These are phyloP conservation scores for Blastocystis sp. DNA, from an alignment of 352 stramenopile species.

Conservation along the genomic window DNA sequence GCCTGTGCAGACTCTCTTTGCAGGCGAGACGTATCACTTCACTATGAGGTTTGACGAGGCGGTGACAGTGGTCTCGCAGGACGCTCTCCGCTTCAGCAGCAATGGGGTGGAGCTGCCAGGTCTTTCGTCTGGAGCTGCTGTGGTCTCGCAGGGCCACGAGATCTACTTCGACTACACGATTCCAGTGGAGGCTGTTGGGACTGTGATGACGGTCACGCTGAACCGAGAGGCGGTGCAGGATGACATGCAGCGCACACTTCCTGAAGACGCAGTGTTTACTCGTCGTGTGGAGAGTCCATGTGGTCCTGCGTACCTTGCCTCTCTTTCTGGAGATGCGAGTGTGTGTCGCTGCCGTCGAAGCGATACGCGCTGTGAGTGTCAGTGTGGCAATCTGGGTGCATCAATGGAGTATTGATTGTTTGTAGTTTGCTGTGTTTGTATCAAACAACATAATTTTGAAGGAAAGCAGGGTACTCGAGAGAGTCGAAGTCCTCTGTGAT, in stretches of 20 bases:
- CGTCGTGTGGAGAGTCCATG: not conserved
- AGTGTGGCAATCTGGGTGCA: not conserved
- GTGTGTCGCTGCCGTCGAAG: slow-evolving; percentile 24
- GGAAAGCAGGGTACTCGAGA: not conserved
- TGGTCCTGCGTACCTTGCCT: not conserved
- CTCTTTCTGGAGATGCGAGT: not conserved
- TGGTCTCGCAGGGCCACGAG: not conserved
- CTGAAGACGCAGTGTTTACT: not conserved
- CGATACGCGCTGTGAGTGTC: not conserved
- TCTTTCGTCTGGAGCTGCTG: not conserved
- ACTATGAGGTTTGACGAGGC: not conserved
- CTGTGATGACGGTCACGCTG: not conserved
- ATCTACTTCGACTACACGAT: not conserved
- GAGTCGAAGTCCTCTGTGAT: slow-evolving; percentile 50
- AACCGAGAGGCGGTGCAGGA: not conserved
- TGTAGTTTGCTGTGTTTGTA: not conserved
- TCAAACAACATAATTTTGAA: not conserved
- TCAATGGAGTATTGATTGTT: slow-evolving; percentile 13
- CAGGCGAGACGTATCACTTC: slow-evolving; percentile 14
- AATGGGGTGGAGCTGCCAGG: not conserved
- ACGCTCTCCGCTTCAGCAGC: not conserved
- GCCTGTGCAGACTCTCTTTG: not conserved
- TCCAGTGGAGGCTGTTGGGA: not conserved
- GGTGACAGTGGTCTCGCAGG: not conserved
- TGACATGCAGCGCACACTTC: not conserved